Evolutionary conservation across 2,329 filamentous ascomycete genomes (phyloP).

Genomic region (Monosporascus sp.): DNA sequence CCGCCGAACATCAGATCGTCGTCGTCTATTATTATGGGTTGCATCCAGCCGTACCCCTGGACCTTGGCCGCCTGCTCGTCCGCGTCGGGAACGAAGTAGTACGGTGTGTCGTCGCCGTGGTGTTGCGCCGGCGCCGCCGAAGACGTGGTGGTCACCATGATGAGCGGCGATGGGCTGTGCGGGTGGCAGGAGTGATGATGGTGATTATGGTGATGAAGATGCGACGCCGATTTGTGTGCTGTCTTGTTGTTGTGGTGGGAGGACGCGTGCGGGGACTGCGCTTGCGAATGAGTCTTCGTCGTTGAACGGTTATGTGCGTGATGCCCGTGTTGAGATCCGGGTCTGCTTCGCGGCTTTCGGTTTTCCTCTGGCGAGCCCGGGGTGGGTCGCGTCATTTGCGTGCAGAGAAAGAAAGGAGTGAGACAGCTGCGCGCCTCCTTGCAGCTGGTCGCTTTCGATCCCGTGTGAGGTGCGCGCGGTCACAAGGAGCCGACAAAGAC

Average conservation of each 20-base stretch:
- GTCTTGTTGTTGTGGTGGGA: conserved; percentile 9
- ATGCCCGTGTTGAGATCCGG: conserved; percentile 18
- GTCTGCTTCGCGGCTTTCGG: conserved; percentile 20
- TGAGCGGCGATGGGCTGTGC: conserved; percentile 26
- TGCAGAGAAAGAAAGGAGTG: background rate
- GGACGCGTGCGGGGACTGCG: conserved; percentile 16
- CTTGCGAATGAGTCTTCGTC: conserved; percentile 10
- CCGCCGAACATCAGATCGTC: conserved; percentile 57
- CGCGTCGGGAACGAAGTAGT: conserved; percentile 24
- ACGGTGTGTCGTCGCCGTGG: conserved; percentile 21
- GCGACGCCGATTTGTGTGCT: conserved; percentile 3
- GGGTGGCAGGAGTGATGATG: conserved; percentile 13
- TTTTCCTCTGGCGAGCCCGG: conserved; percentile 23
- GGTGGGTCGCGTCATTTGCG: conserved; percentile 25
- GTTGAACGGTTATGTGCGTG: conserved; percentile 4
- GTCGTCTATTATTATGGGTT: conserved; percentile 54
- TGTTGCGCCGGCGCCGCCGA: conserved; percentile 17
- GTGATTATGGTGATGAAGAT: background rate
- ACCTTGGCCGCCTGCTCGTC: conserved; percentile 15
- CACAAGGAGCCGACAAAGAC: background rate
- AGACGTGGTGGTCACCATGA: conserved; percentile 24
- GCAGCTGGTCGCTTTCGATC: background rate
- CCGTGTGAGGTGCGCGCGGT: background rate
- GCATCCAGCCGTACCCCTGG: conserved; percentile 39
- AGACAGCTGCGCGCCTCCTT: background rate